Conservation (phyloP, 306 rosid species). For the Spatholobus suberectus region DNA sequence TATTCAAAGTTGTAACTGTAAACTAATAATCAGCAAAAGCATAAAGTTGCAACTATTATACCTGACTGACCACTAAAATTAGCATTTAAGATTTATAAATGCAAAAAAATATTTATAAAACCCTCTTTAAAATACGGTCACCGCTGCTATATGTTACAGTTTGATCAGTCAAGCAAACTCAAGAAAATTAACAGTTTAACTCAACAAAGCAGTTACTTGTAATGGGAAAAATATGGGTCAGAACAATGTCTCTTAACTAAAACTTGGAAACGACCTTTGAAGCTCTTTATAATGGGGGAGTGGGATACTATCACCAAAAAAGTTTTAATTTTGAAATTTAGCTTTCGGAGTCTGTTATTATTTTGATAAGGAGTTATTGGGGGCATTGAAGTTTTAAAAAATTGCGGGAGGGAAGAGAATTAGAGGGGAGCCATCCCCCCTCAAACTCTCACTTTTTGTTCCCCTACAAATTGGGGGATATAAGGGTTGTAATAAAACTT, state of each 20-base stretch:
- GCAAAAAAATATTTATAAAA: background rate
- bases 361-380: background rate
- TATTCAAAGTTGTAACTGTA: background rate
- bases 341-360: conserved; percentile 3
- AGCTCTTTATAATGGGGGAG: background rate
- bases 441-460: background rate
- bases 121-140: background rate
- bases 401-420: background rate
- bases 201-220: background rate
- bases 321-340: background rate
- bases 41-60: background rate
- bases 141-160: background rate
- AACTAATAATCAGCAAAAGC: background rate
- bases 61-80: background rate
- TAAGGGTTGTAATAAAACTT: background rate
- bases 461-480: background rate
- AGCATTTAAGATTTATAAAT: background rate
- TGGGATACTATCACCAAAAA: background rate
- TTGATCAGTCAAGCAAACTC: background rate
- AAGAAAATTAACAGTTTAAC: background rate
- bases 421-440: background rate
- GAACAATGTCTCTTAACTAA: background rate
- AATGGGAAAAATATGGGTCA: background rate
- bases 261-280: background rate
- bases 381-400: background rate